Conservation (phyloP, 1,139 yeast genomes). For the Groenewaldozyma auringiensis region DNA sequence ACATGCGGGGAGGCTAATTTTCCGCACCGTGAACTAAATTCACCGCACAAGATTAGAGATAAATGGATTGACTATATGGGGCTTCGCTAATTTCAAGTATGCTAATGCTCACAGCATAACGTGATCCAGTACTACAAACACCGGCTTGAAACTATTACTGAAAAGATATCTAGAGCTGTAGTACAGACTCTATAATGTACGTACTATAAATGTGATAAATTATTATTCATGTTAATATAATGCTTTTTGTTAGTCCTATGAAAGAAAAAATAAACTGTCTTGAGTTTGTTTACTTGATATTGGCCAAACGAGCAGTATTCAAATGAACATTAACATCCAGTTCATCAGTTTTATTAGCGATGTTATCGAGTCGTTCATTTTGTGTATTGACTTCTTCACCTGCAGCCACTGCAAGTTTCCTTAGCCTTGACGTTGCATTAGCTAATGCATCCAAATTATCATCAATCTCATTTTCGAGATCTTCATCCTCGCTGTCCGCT, state of each 20-base stretch:
- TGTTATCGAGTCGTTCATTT: conserved; percentile 44
- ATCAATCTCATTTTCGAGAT: conserved; percentile 51
- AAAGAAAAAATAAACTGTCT: conserved; percentile 3
- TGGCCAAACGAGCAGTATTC: conserved; percentile 37
- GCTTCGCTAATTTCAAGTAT: too few species aligned
- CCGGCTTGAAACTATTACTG: too few species aligned
- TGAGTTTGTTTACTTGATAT: conserved; percentile 32
- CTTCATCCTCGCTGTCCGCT: conserved; percentile 54
- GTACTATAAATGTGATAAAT: too few species aligned
- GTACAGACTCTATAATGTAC: too few species aligned
- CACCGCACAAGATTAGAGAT: too few species aligned
- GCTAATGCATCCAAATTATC: conserved; percentile 45
- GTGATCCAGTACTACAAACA: too few species aligned
- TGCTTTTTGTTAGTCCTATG: background rate
- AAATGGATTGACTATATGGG: too few species aligned
- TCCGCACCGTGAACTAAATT: too few species aligned
- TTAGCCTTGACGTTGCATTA: conserved; percentile 42
- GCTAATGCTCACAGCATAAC: too few species aligned
- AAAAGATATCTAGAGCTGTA: too few species aligned
- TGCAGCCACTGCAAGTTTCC: conserved; percentile 44
- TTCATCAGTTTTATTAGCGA: conserved; percentile 47
- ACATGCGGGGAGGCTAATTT: too few species aligned
- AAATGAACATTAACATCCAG: conserved; percentile 48
- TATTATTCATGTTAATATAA: too few species aligned
- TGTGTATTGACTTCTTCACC: conserved; percentile 46